These are phyloP conservation scores for Moesziomyces parantarcticus DNA, from an alignment of 1,284 basidiomycete species.

Conservation along the genomic window DNA sequence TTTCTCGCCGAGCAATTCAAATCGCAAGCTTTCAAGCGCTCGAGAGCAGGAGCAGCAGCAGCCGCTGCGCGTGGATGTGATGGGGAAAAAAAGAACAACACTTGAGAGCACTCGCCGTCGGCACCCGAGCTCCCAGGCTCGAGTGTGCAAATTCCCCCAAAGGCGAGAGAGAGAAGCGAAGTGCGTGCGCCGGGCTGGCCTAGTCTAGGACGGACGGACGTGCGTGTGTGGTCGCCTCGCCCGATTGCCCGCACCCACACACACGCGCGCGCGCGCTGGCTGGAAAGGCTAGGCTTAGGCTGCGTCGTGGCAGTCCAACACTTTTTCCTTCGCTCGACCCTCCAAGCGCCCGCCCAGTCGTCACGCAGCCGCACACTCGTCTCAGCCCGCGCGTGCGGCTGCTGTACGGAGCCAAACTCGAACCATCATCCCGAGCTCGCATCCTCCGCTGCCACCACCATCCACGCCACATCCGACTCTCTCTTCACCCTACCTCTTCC, in stretches of 20 bases:
- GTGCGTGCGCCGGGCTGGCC: too few species aligned
- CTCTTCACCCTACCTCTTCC: conserved; percentile 15
- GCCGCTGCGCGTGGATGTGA: not conserved
- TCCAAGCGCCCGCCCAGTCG: too few species aligned
- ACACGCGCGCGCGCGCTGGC: conserved; percentile 1
- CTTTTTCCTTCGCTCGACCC: conserved; percentile 10
- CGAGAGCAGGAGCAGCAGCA: not conserved
- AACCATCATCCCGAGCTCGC: too few species aligned
- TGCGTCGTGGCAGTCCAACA: conserved; percentile 32
- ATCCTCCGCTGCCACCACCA: too few species aligned
- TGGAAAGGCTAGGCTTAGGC: conserved; percentile 1
- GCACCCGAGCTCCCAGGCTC: conserved; percentile 1
- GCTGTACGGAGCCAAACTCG: too few species aligned
- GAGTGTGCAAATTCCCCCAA: conserved; percentile 14
- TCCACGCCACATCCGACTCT: too few species aligned
- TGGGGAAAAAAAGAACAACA: conserved; percentile 17
- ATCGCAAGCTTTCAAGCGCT: not conserved
- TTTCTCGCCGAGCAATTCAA: conserved; percentile 2
- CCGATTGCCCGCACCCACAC: too few species aligned
- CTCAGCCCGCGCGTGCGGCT: too few species aligned
- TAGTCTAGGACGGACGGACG: too few species aligned
- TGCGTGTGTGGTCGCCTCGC: not conserved
- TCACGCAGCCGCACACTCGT: too few species aligned
- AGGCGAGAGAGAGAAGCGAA: not conserved
- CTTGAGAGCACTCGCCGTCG: conserved; percentile 3